phyloP scores from a whole-genome alignment of 768 basidiomycete genomes.

The Hemileccinum rubropunctum region DNA sequence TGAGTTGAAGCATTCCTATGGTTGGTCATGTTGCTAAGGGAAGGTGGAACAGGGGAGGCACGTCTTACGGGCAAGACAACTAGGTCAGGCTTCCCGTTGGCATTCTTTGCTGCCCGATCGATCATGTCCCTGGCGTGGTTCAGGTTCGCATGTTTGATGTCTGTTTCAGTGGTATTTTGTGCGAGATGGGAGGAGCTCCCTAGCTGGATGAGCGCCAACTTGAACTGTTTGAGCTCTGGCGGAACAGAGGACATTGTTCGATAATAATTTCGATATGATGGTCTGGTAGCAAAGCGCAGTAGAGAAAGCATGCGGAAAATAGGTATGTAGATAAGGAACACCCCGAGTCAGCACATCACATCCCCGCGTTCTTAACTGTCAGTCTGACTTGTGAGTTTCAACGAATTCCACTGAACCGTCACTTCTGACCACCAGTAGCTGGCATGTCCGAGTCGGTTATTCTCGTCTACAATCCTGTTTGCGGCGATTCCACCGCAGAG shows the following conservation, averaged over 20 bases:
- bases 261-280: neutral
- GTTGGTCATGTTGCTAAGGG: neutral
- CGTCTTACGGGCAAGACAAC: slow-evolving; percentile 78
- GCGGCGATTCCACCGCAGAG: slow-evolving; percentile 57
- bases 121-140: slow-evolving; percentile 81
- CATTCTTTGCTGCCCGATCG: slow-evolving; percentile 54
- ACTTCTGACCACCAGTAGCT: neutral
- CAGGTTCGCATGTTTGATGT: slow-evolving; percentile 70
- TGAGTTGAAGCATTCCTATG: slow-evolving; percentile 85
- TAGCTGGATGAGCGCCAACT: slow-evolving; percentile 86
- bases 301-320: slow-evolving; percentile 17
- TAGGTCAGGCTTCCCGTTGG: slow-evolving; percentile 59
- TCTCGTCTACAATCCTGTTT: slow-evolving; percentile 74
- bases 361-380: slow-evolving; percentile 1
- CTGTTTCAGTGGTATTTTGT: slow-evolving; percentile 28
- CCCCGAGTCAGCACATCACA: no score
- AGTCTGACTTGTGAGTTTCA: neutral
- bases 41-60: neutral
- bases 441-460: slow-evolving; percentile 45
- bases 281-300: slow-evolving; percentile 1
- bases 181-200: slow-evolving; percentile 55
- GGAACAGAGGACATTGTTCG: slow-evolving; percentile 32
- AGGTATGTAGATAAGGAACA: neutral
- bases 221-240: slow-evolving; percentile 64
- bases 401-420: neutral